phyloP scores from a whole-genome alignment of 768 basidiomycete genomes.

The Thelephora ganbajun region DNA sequence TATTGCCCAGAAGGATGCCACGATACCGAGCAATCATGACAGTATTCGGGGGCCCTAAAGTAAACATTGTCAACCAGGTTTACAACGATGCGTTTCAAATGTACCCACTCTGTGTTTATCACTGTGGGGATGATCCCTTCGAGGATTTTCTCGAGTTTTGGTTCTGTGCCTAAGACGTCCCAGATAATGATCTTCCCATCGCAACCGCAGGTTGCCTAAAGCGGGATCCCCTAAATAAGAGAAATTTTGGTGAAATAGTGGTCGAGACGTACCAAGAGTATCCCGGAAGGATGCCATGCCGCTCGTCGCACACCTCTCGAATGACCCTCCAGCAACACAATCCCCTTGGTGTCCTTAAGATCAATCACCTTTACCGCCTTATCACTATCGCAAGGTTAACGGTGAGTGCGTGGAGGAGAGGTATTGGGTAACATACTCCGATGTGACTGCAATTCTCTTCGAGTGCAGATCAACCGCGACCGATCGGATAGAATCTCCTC shows the following conservation, averaged over 20 bases:
- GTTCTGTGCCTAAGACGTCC: slow-evolving; percentile 49
- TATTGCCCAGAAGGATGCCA: slow-evolving; percentile 89
- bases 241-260: background rate
- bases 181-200: slow-evolving; percentile 84
- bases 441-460: slow-evolving; percentile 70
- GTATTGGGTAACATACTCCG: slow-evolving; percentile 46
- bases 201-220: slow-evolving; percentile 65
- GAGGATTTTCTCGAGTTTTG: slow-evolving; percentile 52
- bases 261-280: slow-evolving; percentile 44
- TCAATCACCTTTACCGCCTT: slow-evolving; percentile 63
- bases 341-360: slow-evolving; percentile 50
- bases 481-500: slow-evolving; percentile 49
- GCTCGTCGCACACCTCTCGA: slow-evolving; percentile 63
- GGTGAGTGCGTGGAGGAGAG: background rate
- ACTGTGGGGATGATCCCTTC: slow-evolving; percentile 67
- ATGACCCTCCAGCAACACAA: slow-evolving; percentile 57
- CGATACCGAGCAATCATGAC: slow-evolving; percentile 64
- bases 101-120: slow-evolving; percentile 48
- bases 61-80: too few relatives aligned
- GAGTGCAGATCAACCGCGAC: slow-evolving; percentile 70
- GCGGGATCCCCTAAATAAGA: slow-evolving; percentile 1
- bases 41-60: slow-evolving; percentile 44
- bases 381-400: slow-evolving; percentile 35
- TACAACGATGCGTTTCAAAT: background rate
- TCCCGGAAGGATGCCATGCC: slow-evolving; percentile 85